These are phyloP conservation scores for Apiospora marii DNA, from an alignment of 2,329 filamentous ascomycete species.

Conservation along the genomic window DNA sequence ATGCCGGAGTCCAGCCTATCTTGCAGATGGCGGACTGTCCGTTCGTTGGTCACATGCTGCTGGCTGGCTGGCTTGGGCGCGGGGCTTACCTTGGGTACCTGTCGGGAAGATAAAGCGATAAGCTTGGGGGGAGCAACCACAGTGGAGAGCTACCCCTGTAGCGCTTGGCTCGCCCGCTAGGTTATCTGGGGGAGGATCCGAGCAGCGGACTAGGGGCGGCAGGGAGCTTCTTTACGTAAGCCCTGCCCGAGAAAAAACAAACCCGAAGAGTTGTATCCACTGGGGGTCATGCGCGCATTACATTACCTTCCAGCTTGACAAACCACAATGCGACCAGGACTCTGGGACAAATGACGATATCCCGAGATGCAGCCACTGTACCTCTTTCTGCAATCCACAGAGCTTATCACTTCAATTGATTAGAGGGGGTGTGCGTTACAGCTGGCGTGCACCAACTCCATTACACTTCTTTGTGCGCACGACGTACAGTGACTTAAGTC, in stretches of 20 bases:
- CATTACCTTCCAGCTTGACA: not conserved
- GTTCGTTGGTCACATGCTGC: conserved; percentile 13
- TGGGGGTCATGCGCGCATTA: not conserved
- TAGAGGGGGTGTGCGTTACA: not conserved
- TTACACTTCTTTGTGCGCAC: not conserved
- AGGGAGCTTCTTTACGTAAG: conserved; percentile 6
- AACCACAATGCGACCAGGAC: not conserved
- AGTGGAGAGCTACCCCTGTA: conserved; percentile 16
- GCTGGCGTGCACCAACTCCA: not conserved
- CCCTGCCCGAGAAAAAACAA: not conserved
- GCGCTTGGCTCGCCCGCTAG: not conserved
- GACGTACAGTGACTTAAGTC: not conserved
- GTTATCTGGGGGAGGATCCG: conserved; percentile 17
- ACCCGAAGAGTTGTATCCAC: not conserved
- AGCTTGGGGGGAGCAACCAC: not conserved
- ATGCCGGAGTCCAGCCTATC: conserved; percentile 19
- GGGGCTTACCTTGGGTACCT: conserved; percentile 9
- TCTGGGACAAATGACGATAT: not conserved
- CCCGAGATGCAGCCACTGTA: not conserved
- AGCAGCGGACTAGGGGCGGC: not conserved
- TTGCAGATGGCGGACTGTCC: conserved; percentile 13
- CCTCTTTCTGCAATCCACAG: not conserved
- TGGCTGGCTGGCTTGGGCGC: not conserved
- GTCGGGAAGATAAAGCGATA: conserved; percentile 22
- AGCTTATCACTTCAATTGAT: not conserved